Percentiles rank a stretch among this genome's conserved stretches.
Evolutionary conservation across 208 protist species (phyloP).

Genomic region (Leishmania major): DNA sequence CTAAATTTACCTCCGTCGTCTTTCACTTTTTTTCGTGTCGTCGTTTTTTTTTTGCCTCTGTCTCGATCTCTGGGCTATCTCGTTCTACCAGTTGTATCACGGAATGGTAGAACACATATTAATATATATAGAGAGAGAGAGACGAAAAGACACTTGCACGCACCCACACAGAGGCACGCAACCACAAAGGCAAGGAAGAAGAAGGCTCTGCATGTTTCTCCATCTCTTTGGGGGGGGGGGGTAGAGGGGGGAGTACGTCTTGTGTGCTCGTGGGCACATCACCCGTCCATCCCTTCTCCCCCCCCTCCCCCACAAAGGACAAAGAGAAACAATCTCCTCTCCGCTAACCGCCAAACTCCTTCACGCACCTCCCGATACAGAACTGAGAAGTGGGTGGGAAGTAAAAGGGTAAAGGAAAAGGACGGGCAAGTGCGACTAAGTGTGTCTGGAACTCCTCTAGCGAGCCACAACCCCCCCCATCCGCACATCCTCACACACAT

Average conservation of each 20-base stretch:
- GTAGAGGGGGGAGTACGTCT: neutral
- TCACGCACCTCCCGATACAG: neutral
- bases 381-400: neutral
- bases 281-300: neutral
- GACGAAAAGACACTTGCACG: neutral
- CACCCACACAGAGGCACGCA: neutral
- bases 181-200: neutral
- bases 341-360: neutral
- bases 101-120: neutral
- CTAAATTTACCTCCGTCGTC: neutral
- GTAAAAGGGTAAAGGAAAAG: neutral
- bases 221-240: neutral
- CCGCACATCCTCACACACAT: neutral
- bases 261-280: neutral
- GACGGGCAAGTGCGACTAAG: neutral
- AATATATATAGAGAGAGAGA: neutral
- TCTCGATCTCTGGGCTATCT: neutral
- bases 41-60: neutral
- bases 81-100: neutral
- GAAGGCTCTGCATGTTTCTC: neutral
- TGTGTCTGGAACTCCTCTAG: neutral
- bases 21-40: neutral
- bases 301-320: neutral
- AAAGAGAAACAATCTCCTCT: no score
- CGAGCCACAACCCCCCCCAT: neutral